Conservation (phyloP, 1,284 basidiomycete genomes). For the Dichomitus squalens region DNA sequence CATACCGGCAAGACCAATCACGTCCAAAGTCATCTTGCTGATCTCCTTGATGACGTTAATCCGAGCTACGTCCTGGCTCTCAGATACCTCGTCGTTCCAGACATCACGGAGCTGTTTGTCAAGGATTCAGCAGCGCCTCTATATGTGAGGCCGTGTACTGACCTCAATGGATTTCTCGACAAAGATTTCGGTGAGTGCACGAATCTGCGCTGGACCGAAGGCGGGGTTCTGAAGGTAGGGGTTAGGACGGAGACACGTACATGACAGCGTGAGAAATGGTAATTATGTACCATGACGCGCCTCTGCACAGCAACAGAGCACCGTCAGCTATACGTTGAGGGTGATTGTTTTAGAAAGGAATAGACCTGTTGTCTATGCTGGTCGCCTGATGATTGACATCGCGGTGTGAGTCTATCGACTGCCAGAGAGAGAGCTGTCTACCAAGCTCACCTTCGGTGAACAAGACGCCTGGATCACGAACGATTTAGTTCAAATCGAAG, state of each 20-base stretch:
- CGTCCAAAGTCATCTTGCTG: slow-evolving; percentile 46
- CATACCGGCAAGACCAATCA: slow-evolving; percentile 51
- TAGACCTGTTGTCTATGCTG: slow-evolving; percentile 19
- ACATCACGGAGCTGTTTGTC: slow-evolving; percentile 30
- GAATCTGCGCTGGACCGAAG: slow-evolving; percentile 55
- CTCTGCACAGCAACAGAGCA: slow-evolving; percentile 1
- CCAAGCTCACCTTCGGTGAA: slow-evolving; percentile 12
- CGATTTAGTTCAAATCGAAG: not conserved
- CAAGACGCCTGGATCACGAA: slow-evolving; percentile 6
- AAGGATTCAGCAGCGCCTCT: not conserved
- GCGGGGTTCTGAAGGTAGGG: slow-evolving; percentile 49
- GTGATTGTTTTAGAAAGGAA: not conserved
- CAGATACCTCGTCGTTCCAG: slow-evolving; percentile 22
- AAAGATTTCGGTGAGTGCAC: slow-evolving; percentile 57
- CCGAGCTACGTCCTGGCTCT: slow-evolving; percentile 16
- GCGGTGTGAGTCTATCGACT: not conserved
- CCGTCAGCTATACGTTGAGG: not conserved
- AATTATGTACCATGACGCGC: slow-evolving; percentile 10
- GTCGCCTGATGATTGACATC: slow-evolving; percentile 9
- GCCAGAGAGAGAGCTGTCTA: not conserved
- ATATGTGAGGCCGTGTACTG: not conserved
- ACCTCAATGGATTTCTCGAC: slow-evolving; percentile 53
- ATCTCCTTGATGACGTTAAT: slow-evolving; percentile 46
- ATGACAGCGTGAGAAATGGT: not conserved
- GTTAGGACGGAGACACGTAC: not conserved